Evolutionary conservation across 1,284 basidiomycete genomes (phyloP), one percentile per base, ranked within the genome.

Genomic region (Pterula multifida): DNA sequence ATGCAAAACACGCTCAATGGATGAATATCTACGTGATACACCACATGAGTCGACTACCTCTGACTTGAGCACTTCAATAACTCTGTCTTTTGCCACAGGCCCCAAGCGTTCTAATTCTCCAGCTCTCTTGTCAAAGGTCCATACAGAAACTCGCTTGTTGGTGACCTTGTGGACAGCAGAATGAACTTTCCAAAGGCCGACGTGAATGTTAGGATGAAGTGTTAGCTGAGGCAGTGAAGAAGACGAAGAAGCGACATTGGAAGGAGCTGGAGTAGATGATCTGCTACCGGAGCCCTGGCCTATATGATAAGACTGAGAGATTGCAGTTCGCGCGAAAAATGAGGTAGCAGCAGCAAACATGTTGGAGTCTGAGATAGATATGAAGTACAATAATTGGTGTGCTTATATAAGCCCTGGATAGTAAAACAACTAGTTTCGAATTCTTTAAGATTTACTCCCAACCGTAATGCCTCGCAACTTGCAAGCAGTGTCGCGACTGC

Each of bases 291-390:
- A 64, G 15, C 71, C 58, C 26, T 62, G 55, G 1, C 76, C 78
- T 55, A 91, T 77, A 55, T 75, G 84, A 63, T 94, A 95, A 12
- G 81, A 85, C 61, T 90, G 84, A 6, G 86, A 84, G 50, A 94
- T 88, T 47, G 85, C 84, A 2, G 90, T 86, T 45, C 93, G 80
- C 45, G 80, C 77, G 62, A 96, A 93, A 65, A 95, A 89, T 11
- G 89, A 92, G 3, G 87, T 85, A 13, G 92, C 92, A 25, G 86
- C 93, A 12, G 92, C 90, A 56, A 97, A 73, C 83, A 92, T 89
- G 28, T n/a, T n/a, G n/a, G n/a, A n/a, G n/a, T n/a, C n/a, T n/a
- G n/a, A n/a, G n/a, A n/a, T n/a, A n/a, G n/a, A n/a, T n/a, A n/a
- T n/a, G n/a, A n/a, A n/a, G n/a, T n/a, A n/a, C n/a, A n/a, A n/a